Base-by-base conservation (phyloP, 306 rosid genomes). In the Fragaria vesca region DNA sequence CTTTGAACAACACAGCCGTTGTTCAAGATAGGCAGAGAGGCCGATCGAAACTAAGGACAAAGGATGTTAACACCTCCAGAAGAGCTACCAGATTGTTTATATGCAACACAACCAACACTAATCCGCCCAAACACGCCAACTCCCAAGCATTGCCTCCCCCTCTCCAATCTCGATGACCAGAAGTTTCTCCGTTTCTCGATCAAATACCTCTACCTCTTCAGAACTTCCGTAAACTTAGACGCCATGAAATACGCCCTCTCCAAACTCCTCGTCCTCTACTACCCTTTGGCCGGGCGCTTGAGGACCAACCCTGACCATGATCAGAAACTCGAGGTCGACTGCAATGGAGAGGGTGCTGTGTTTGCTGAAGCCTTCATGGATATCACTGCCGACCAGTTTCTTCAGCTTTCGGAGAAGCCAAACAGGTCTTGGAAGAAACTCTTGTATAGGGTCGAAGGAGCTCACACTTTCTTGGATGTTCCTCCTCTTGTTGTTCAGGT, bases 401-500 rank as follows among this genome's bases (percentile, higher is more conserved):
- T 94, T 43, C 68, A 79, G 55, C 43, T 81, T 69, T 93, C 89
- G 9, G 72, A 69, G 54, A 58, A 66, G 3, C 95, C 97, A 47
- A 94, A 92, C 78, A 73, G 86, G 76, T 90, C 95, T 8, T 90
- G 94, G 98, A 88, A 80, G 74, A 94, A 94, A 79, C 87, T 94
- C 24, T 48, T 88, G 48, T 84, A 86, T 74, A 92, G 83, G 77
- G 82, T 89, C 2, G 91, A 92, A 77, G 67, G 67, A 61, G 82
- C 89, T 80, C 86, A 72, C 2, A 86, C 73, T 77, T 94, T 92
- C 85, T 66, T 92, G 75, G 95, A 92, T 74, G 73, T 90, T 82
- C 98, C 97, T 85, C 98, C 97, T 55, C 95, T 94, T 17, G 78
- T 92, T 42, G 81, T 92, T 74, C 98, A 94, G 97, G 98, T 94